A percentile compares a stretch with the other conserved stretches of the same genome.
Conservation (phyloP, 1,284 basidiomycete genomes). For the Rhodotorula sp. region DNA sequence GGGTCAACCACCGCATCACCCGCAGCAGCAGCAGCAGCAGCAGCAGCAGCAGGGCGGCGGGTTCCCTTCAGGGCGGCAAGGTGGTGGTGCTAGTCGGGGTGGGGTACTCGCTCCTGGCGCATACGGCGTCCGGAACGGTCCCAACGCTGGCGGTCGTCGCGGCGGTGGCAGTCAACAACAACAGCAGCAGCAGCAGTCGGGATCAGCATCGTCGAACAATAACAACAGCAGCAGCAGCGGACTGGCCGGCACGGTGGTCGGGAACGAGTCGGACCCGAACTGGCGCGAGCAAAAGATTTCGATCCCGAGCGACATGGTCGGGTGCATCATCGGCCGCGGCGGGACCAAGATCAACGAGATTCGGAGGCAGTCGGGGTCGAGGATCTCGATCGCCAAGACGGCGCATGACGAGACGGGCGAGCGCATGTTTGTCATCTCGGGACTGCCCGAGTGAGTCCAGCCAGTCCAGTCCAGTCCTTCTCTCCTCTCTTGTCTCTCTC, state of each 20-base stretch:
- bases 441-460: conserved; percentile 72
- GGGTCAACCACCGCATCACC: too few species aligned
- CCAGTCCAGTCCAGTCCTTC: too few species aligned
- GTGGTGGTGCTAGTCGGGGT: not conserved
- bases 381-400: conserved; percentile 97
- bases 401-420: conserved; percentile 98
- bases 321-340: conserved; percentile 69
- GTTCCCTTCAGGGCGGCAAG: not conserved
- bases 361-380: conserved; percentile 89
- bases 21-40: conserved; percentile 6
- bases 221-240: conserved; percentile 1
- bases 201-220: not conserved
- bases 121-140: not conserved
- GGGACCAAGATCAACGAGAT: conserved; percentile 99
- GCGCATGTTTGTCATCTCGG: conserved; percentile 98
- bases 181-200: not conserved
- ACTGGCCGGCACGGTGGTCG: conserved; percentile 54
- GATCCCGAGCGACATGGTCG: conserved; percentile 96
- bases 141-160: not conserved
- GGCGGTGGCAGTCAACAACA: too few species aligned
- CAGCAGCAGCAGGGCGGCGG: conserved; percentile 2
- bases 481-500: conserved; percentile 28
- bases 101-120: not conserved
- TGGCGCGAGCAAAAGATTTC: conserved; percentile 98
- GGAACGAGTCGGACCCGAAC: conserved; percentile 58